Percentiles rank a stretch among this genome's conserved stretches.
Evolutionary conservation across 2,329 filamentous ascomycete species (phyloP).

Genomic region (Aspergillus thermomutatus): DNA sequence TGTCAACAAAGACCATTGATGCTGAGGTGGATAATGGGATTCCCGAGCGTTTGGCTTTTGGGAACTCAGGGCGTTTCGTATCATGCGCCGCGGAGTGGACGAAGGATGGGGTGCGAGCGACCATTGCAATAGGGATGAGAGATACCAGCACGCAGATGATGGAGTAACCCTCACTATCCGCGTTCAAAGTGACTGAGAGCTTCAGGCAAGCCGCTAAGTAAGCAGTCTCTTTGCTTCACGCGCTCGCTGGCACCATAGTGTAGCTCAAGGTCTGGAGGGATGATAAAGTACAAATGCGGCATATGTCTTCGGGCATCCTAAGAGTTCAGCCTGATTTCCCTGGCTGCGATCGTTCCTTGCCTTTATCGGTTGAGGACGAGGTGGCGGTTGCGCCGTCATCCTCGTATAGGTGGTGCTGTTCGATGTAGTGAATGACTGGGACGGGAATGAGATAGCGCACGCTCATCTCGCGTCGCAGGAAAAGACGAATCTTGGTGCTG

Average conservation of each 20-base stretch:
- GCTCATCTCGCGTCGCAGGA: slow-evolving; percentile 75
- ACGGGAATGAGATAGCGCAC: slow-evolving; percentile 74
- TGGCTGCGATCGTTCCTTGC: slow-evolving; percentile 27
- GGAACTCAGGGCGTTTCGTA: background rate
- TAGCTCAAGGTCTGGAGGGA: background rate
- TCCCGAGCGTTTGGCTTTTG: background rate
- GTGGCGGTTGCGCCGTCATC: slow-evolving; percentile 41
- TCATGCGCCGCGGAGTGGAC: background rate
- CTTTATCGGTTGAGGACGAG: slow-evolving; percentile 29
- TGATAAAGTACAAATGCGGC: background rate
- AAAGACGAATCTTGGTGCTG: slow-evolving; percentile 76
- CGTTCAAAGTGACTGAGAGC: background rate
- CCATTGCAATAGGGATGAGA: background rate
- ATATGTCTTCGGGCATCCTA: background rate
- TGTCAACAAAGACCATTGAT: background rate
- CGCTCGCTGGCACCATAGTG: background rate
- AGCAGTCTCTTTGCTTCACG: background rate
- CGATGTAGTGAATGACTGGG: slow-evolving; percentile 71
- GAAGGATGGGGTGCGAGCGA: background rate
- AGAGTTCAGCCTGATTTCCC: slow-evolving; percentile 24
- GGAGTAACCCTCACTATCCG: background rate
- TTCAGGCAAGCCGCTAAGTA: background rate
- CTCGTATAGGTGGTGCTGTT: slow-evolving; percentile 63
- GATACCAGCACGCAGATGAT: background rate
- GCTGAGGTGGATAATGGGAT: background rate